Percentiles rank a stretch among this genome's conserved stretches.
Evolutionary conservation across 2,329 filamentous ascomycete genomes (phyloP).

Genomic region (Phaeophleospora eucalypticola): DNA sequence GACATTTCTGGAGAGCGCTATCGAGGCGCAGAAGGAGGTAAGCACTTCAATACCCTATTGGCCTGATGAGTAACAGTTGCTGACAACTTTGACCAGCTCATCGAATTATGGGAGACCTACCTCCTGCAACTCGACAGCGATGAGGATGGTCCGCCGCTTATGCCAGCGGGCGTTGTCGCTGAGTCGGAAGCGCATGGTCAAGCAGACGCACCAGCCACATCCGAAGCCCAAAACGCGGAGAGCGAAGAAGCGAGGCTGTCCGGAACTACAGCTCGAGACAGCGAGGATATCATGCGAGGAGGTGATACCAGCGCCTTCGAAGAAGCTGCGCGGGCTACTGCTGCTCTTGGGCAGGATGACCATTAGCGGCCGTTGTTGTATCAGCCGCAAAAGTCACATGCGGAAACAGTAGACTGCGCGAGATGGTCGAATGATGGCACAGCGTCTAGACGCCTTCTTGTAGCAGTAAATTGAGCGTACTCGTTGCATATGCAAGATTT

Average conservation of each 20-base stretch:
- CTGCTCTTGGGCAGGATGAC: neutral
- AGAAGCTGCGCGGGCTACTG: conserved; percentile 4
- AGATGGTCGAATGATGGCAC: neutral
- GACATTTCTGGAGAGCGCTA: conserved; percentile 92
- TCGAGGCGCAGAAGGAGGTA: conserved; percentile 98
- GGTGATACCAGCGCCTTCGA: conserved; percentile 4
- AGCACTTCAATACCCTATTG: conserved; percentile 30
- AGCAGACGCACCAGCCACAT: conserved; percentile 14
- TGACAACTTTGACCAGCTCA: conserved; percentile 46
- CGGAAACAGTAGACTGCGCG: neutral
- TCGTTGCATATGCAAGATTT: neutral
- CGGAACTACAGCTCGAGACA: conserved; percentile 20
- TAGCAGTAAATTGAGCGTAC: neutral
- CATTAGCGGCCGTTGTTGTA: too few species aligned
- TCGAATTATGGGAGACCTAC: conserved; percentile 98
- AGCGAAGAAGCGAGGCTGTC: conserved; percentile 14
- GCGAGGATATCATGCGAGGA: conserved; percentile 15
- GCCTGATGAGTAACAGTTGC: conserved; percentile 17
- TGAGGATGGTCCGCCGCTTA: conserved; percentile 60
- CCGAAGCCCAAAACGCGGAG: conserved; percentile 13
- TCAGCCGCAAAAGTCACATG: neutral
- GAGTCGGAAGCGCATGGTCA: conserved; percentile 13
- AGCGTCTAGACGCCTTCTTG: neutral
- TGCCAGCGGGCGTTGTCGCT: conserved; percentile 30
- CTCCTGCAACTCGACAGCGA: conserved; percentile 92